Base-by-base conservation (phyloP, 2,329 filamentous ascomycete genomes). In the Bipolaris cookei region DNA sequence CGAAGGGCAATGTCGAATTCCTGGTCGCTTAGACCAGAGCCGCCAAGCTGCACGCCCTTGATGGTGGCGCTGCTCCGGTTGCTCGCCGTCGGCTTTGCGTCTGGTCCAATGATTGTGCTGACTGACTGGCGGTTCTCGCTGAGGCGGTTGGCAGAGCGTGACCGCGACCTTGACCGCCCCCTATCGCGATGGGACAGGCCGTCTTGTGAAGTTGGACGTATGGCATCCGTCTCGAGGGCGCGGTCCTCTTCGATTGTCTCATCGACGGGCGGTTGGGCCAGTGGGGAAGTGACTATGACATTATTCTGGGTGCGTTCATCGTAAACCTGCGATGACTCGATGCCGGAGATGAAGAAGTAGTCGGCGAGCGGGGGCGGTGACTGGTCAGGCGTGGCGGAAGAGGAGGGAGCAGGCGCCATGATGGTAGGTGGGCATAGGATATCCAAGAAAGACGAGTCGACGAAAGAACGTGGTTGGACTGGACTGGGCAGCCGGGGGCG, bases 1-100 rank as follows among this genome's bases (percentile, higher is more conserved):
- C 92, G 81, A 65, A 99, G 83, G 23, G 95, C 94, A 71, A 90
- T 88, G 74, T 98, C 95, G 70, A 99, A 99, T 76, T 98, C 95
- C 70, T 91, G 92, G 72, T 96, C 92, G 56, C 79, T 86, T 28
- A 86, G 76, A 13, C 75, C 77, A 4, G 76, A 74, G 18, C 71
- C 76, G 52, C 76, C 79, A 54, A 74, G 47, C 54, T 76, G 76
- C 20, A 79, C 53, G 47, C 75, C 79, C 65, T 83, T 84, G 69
- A 89, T 86, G 16, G 86, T 89, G 49, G 84, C 77, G 73, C 86
- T 88, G 74, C 86, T 88, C 56, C 86, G 79, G 65, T 87, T 88
- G 77, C 86, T 89, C 54, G 78, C 79, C n/a, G 83, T 76, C 37
- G 80, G 79, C 51, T 78, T 80, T 62, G 75, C 74, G 59, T 72